phyloP scores from a whole-genome alignment of 139 green algal genomes.

The Auxenochlorella pyrenoidosa region DNA sequence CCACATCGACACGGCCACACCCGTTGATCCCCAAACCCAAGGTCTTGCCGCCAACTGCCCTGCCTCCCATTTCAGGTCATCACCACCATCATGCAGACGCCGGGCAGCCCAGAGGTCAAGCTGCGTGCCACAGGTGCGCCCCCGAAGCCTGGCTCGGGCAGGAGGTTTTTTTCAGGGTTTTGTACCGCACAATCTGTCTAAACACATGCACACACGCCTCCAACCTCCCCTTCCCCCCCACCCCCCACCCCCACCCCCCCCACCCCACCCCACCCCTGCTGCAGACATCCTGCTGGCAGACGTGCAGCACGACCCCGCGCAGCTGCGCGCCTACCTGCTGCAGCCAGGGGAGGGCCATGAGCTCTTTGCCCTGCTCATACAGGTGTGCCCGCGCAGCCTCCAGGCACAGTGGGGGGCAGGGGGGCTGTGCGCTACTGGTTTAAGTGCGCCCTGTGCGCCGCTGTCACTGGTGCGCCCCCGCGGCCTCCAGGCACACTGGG shows the following conservation, averaged over 20 bases:
- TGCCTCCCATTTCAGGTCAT: conserved; percentile 27
- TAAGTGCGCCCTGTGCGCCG: too few species aligned
- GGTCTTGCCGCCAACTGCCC: too few species aligned
- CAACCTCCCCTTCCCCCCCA: background rate
- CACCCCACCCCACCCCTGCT: background rate
- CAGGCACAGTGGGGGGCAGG: too few species aligned
- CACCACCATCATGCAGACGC: conserved; percentile 13
- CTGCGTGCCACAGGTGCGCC: conserved; percentile 17
- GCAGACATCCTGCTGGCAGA: conserved; percentile 88
- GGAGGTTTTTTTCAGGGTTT: too few species aligned
- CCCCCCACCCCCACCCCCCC: background rate
- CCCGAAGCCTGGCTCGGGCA: background rate
- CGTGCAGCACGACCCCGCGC: conserved; percentile 82
- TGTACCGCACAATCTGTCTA: too few species aligned
- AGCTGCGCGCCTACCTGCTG: conserved; percentile 81
- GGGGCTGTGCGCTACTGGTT: too few species aligned
- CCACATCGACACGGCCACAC: too few species aligned
- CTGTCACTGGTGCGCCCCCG: too few species aligned
- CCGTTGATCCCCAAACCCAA: too few species aligned
- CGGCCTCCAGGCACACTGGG: too few species aligned
- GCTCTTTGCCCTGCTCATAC: conserved; percentile 81
- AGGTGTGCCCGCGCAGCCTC: background rate
- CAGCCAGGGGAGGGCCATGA: conserved; percentile 44
- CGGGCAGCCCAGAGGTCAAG: conserved; percentile 19
- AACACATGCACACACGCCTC: background rate